Conservation (phyloP, 2,329 filamentous ascomycete species). For the Trichoderma lentiforme region DNA sequence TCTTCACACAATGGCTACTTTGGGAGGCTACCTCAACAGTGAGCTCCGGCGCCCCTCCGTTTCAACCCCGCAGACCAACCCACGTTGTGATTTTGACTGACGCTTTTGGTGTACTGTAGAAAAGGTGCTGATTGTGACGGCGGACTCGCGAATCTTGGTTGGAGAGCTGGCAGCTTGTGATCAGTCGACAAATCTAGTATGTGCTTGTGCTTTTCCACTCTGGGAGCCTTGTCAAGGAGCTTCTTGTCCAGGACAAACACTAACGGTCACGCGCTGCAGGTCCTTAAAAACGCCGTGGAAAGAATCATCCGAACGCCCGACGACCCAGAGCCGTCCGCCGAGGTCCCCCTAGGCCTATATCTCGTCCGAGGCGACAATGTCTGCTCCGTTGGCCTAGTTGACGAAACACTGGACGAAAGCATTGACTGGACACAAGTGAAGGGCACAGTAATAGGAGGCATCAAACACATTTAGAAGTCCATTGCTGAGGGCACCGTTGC, state of each 20-base stretch:
- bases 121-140: constrained; percentile 86
- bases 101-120: constrained; percentile 52
- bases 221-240: neutral
- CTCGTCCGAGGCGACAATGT: constrained; percentile 94
- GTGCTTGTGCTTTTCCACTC: neutral
- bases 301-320: constrained; percentile 85
- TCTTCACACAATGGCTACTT: constrained; percentile 38
- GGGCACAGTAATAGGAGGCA: constrained; percentile 76
- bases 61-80: constrained; percentile 10
- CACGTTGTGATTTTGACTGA: neutral
- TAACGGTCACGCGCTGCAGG: constrained; percentile 42
- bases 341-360: constrained; percentile 83
- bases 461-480: constrained; percentile 64
- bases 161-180: constrained; percentile 84
- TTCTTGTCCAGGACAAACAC: constrained; percentile 1
- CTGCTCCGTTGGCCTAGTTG: constrained; percentile 81
- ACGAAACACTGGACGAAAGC: constrained; percentile 81
- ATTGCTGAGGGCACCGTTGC: constrained; percentile 23
- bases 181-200: constrained; percentile 82
- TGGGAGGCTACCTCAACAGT: constrained; percentile 47
- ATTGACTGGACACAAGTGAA: constrained; percentile 93
- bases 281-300: constrained; percentile 79
- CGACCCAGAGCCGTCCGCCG: constrained; percentile 74
- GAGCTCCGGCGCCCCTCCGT: constrained; percentile 25
- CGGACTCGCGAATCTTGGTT: constrained; percentile 82